Base-by-base conservation (phyloP, 2,329 filamentous ascomycete genomes). In the Parafenestella ontariensis region DNA sequence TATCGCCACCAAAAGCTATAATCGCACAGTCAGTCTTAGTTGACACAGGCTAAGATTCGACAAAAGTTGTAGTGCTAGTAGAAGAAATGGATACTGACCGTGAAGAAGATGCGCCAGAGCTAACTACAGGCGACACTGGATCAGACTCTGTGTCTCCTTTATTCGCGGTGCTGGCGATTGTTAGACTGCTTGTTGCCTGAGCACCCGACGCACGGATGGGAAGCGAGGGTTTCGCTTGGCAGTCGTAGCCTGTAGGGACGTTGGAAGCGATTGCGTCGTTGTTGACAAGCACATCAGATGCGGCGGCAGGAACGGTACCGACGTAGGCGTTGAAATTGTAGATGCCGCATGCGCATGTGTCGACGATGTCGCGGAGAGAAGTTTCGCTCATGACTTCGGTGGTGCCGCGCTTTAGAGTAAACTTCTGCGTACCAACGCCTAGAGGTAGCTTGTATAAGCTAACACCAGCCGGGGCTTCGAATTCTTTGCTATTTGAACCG, bases 301-400 rank as follows among this genome's bases (percentile, higher is more conserved):
- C 20, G 9, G 72, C 66, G 0, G 70, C 70, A 2, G 82, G 81
- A 3, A 85, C 71, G 1, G 76, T 81, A 13, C 83, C 83, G 0
- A 83, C 81, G 56, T 82, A 85, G 13, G 81, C 78, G 53, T 85
- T 85, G 73, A 81, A 85, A 70, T 85, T 85, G 74, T 84, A 84
- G 44, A 84, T 74, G 24, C 83, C 81, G 53, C 81, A 85, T 17
- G 78, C 69, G 62, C 83, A 86, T 15, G 71, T 71, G 37, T 80
- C 71, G 1, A 76, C 72, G 33, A 86, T 79, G 34, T 84, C 77
- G 70, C 81, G 82, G n/a, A 80, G 66, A 9, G 82, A 81, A 0
- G 78, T 80, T 6, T 76, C 81, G 11, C 75, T 75, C 4, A 85
- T 56, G 3, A 83, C 75, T 0, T 70, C 76, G 34, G 73, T 49